phyloP scores from a whole-genome alignment of 352 stramenopile genomes.

The Pythium pyrilobum region DNA sequence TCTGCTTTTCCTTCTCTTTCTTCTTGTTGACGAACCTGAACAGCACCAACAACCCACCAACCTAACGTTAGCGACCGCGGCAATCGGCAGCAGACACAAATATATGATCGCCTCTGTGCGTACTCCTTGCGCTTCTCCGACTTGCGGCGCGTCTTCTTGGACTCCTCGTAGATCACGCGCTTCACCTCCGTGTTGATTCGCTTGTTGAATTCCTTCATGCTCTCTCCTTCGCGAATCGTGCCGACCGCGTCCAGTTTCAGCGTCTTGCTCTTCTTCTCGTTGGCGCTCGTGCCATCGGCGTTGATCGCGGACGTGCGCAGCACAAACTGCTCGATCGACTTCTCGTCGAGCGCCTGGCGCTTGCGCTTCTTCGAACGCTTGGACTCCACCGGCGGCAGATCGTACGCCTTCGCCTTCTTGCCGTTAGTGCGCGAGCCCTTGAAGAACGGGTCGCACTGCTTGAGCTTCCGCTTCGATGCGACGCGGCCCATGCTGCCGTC shows the following conservation, averaged over 20 bases:
- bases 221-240: slow-evolving; percentile 60
- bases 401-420: slow-evolving; percentile 64
- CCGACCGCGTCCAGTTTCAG: slow-evolving; percentile 42
- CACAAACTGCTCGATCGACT: slow-evolving; percentile 62
- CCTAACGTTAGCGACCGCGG: not conserved
- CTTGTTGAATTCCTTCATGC: slow-evolving; percentile 82
- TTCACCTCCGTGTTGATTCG: slow-evolving; percentile 80
- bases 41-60: slow-evolving; percentile 1
- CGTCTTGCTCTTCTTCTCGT: slow-evolving; percentile 29
- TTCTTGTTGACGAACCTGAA: slow-evolving; percentile 60
- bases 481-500: slow-evolving; percentile 56
- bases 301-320: slow-evolving; percentile 40
- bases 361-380: slow-evolving; percentile 80
- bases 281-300: slow-evolving; percentile 9
- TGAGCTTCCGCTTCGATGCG: slow-evolving; percentile 76
- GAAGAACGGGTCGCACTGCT: slow-evolving; percentile 85
- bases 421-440: slow-evolving; percentile 70
- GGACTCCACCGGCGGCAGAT: slow-evolving; percentile 63
- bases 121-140: slow-evolving; percentile 72
- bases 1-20: slow-evolving; percentile 71
- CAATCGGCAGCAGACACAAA: not conserved
- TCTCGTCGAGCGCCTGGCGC: slow-evolving; percentile 54
- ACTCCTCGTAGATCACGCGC: slow-evolving; percentile 79
- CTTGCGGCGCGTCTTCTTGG: slow-evolving; percentile 65
- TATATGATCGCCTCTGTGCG: no score